phyloP scores from a whole-genome alignment of 2,329 filamentous ascomycete species.

The Ophiostoma sp. region DNA sequence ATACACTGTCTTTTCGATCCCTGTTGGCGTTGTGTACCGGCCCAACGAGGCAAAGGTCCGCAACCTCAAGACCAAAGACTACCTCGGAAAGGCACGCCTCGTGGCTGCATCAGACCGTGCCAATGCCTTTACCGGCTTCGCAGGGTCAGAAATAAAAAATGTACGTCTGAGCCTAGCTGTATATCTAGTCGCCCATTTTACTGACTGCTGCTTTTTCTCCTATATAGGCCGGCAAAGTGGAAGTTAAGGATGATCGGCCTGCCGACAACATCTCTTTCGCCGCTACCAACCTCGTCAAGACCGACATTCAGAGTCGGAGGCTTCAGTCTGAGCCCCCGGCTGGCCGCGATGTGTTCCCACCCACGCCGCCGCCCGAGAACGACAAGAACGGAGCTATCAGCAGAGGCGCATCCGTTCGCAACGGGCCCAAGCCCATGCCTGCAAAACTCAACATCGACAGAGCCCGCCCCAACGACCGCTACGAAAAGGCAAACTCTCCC shows the following conservation, averaged over 20 bases:
- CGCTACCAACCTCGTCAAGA: slow-evolving; percentile 87
- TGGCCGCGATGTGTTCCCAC: slow-evolving; percentile 80
- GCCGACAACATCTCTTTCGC: slow-evolving; percentile 83
- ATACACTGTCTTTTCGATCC: slow-evolving; percentile 97
- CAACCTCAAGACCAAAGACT: slow-evolving; percentile 96
- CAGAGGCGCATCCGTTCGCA: slow-evolving; percentile 57
- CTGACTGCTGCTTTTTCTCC: not conserved
- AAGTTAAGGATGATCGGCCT: slow-evolving; percentile 71
- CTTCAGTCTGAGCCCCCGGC: slow-evolving; percentile 81
- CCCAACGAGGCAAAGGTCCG: slow-evolving; percentile 98
- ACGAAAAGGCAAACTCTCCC: slow-evolving; percentile 49
- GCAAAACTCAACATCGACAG: slow-evolving; percentile 59
- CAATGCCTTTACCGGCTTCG: slow-evolving; percentile 77
- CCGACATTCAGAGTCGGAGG: slow-evolving; percentile 70
- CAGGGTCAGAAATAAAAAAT: slow-evolving; percentile 73
- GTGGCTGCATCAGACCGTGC: slow-evolving; percentile 79
- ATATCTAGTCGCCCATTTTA: not conserved
- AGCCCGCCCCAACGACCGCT: slow-evolving; percentile 48
- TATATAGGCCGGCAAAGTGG: slow-evolving; percentile 44
- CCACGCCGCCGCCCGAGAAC: slow-evolving; percentile 93
- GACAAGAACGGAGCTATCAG: slow-evolving; percentile 54
- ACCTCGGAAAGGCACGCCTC: slow-evolving; percentile 89
- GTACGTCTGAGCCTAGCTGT: slow-evolving; percentile 38
- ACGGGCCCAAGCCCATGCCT: slow-evolving; percentile 56
- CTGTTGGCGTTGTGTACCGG: slow-evolving; percentile 88